These are phyloP conservation scores for Fusarium citri DNA, from an alignment of 2,329 filamentous ascomycete species.

Conservation along the genomic window DNA sequence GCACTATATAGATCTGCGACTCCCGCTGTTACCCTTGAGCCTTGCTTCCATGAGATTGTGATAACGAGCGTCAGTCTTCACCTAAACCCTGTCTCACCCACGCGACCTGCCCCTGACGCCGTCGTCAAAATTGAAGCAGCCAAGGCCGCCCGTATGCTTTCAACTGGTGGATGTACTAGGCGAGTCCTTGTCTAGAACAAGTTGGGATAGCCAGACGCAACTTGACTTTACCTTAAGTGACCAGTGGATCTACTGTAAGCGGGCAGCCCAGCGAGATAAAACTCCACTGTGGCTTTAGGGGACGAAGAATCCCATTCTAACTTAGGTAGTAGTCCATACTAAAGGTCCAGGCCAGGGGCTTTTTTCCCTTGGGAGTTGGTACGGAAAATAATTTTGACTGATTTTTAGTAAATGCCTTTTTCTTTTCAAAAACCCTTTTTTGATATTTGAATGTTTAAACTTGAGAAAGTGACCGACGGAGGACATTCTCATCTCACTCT, in stretches of 20 bases:
- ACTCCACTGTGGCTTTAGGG: slow-evolving; percentile 38
- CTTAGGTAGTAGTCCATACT: neutral
- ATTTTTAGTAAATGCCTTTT: neutral
- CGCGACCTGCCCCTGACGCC: slow-evolving; percentile 42
- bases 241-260: slow-evolving; percentile 26
- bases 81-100: slow-evolving; percentile 39
- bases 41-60: neutral
- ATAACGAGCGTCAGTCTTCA: slow-evolving; percentile 15
- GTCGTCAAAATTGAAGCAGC: slow-evolving; percentile 33
- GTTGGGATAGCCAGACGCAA: slow-evolving; percentile 27
- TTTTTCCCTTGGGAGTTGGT: neutral
- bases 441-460: neutral
- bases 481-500: neutral
- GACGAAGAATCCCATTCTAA: slow-evolving; percentile 24
- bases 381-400: slow-evolving; percentile 12
- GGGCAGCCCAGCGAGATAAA: slow-evolving; percentile 28
- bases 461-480: neutral
- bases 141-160: slow-evolving; percentile 37
- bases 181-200: slow-evolving; percentile 29
- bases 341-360: slow-evolving; percentile 27
- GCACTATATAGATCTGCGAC: slow-evolving; percentile 9
- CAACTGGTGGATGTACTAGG: slow-evolving; percentile 34
- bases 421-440: slow-evolving; percentile 4
- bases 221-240: slow-evolving; percentile 34
- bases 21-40: neutral